Conservation (phyloP, 371 early-diverging fungal genomes). For the Zancudomyces culisetae region DNA sequence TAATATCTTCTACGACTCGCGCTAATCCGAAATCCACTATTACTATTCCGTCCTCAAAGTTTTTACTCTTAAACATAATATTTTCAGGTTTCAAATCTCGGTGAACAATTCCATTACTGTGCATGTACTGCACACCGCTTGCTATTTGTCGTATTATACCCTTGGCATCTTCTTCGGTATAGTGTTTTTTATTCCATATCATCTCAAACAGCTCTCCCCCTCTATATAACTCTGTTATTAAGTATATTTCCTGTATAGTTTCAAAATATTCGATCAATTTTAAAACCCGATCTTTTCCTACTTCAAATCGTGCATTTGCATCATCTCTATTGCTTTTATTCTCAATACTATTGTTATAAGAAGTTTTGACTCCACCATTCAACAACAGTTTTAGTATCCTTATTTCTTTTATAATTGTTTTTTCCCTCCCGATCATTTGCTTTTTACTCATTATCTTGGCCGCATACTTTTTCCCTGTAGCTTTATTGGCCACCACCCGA, state of each 20-base stretch:
- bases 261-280: slow-evolving; percentile 81
- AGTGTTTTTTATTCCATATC: slow-evolving; percentile 56
- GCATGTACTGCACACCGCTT: slow-evolving; percentile 57
- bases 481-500: slow-evolving; percentile 44
- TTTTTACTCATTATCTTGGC: slow-evolving; percentile 82
- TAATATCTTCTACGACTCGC: slow-evolving; percentile 30
- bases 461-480: slow-evolving; percentile 67
- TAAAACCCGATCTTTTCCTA: slow-evolving; percentile 69
- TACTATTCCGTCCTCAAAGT: slow-evolving; percentile 42
- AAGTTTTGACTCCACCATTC: slow-evolving; percentile 65
- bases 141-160: slow-evolving; percentile 70
- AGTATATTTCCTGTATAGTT: slow-evolving; percentile 58
- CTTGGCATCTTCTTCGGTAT: slow-evolving; percentile 40
- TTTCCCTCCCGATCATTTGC: slow-evolving; percentile 67
- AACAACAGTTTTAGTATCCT: slow-evolving; percentile 66
- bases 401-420: slow-evolving; percentile 82
- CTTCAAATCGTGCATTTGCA: too few species aligned
- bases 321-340: too few species aligned
- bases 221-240: slow-evolving; percentile 72
- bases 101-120: slow-evolving; percentile 66
- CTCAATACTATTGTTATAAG: too few species aligned
- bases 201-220: slow-evolving; percentile 86
- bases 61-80: slow-evolving; percentile 33
- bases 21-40: slow-evolving; percentile 60
- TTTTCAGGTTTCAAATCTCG: slow-evolving; percentile 65